Conservation (phyloP, 768 basidiomycete species). For the Lactifluus pinguis region DNA sequence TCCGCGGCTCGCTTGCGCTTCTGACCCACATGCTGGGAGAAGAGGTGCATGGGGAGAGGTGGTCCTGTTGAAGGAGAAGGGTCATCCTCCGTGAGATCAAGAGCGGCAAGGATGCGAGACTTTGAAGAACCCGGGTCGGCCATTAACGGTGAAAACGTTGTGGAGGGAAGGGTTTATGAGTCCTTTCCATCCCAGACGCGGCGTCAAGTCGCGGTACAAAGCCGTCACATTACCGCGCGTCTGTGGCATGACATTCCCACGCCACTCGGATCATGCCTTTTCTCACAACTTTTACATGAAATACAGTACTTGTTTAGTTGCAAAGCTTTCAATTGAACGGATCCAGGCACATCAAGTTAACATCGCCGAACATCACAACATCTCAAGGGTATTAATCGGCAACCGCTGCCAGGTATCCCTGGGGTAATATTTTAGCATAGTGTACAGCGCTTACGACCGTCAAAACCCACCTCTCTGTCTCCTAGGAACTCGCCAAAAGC, state of each 20-base stretch:
- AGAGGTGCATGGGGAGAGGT: not conserved
- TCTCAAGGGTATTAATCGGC: constrained; percentile 20
- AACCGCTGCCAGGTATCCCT: constrained; percentile 28
- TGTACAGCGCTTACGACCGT: not conserved
- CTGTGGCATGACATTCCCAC: not conserved
- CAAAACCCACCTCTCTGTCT: constrained; percentile 58
- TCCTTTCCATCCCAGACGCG: not conserved
- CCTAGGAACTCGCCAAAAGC: constrained; percentile 71
- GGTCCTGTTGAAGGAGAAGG: not conserved
- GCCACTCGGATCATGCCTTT: not conserved
- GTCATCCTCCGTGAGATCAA: constrained; percentile 10
- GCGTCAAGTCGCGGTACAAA: not conserved
- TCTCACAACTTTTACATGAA: too few relatives aligned
- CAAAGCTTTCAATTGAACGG: too few relatives aligned
- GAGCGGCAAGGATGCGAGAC: constrained; percentile 18
- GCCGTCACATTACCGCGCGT: not conserved
- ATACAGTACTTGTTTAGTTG: too few relatives aligned
- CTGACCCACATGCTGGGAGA: not conserved
- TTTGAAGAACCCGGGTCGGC: constrained; percentile 2
- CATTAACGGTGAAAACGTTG: not conserved
- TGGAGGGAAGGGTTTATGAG: not conserved
- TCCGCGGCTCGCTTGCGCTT: constrained; percentile 14
- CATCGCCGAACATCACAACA: too few relatives aligned
- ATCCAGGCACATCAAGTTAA: too few relatives aligned
- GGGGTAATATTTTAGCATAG: not conserved